phyloP scores from a whole-genome alignment of 164 flowering plant species.

The Piper betle region DNA sequence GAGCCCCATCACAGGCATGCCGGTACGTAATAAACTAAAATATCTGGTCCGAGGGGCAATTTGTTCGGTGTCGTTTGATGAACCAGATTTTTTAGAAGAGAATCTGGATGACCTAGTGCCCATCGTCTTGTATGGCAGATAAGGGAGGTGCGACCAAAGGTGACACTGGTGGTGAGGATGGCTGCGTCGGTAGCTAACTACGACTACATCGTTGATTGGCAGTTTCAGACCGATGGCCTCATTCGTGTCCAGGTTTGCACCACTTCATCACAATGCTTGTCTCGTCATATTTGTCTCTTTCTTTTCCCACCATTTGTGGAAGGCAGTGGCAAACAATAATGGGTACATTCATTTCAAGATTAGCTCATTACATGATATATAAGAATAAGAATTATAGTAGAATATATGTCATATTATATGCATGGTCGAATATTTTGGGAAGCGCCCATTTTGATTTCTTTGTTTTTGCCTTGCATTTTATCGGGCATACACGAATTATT shows the following conservation, averaged over 20 bases:
- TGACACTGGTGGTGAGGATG: constrained; percentile 88
- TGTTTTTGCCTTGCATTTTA: too few species aligned
- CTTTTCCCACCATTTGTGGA: too few species aligned
- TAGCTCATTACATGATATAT: too few species aligned
- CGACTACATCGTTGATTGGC: constrained; percentile 93
- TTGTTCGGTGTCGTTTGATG: neutral
- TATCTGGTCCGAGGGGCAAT: neutral
- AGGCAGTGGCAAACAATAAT: too few species aligned
- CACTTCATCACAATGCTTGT: neutral
- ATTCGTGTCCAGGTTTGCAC: constrained; percentile 53
- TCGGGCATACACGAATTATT: too few species aligned
- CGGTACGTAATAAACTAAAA: constrained; percentile 11
- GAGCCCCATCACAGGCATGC: constrained; percentile 6
- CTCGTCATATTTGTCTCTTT: neutral
- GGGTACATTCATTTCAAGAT: too few species aligned
- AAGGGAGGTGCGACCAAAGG: constrained; percentile 48
- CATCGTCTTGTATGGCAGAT: constrained; percentile 16
- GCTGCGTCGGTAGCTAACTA: constrained; percentile 93
- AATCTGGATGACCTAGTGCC: neutral
- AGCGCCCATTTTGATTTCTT: too few species aligned
- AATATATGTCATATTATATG: too few species aligned
- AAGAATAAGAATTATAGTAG: too few species aligned
- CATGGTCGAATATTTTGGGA: too few species aligned
- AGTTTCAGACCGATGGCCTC: constrained; percentile 86
- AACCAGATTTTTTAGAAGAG: neutral